phyloP scores from a whole-genome alignment of 192 early-diverging fungal genomes.

The Umbelopsis isabellina region DNA sequence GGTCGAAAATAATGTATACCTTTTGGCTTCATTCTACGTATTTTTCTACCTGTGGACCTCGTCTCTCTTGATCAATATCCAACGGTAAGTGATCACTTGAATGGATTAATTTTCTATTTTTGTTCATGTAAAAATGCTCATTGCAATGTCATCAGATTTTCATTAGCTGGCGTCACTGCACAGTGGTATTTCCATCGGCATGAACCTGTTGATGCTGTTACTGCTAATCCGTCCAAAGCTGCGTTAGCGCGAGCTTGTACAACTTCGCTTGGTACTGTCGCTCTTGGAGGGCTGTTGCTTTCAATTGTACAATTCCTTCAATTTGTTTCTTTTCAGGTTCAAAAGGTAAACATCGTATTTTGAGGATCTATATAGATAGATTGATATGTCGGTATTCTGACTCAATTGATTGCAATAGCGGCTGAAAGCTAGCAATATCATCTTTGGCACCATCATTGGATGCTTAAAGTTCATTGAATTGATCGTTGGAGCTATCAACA shows the following conservation, averaged over 20 bases:
- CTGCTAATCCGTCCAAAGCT: constrained; percentile 45
- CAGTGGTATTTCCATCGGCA: constrained; percentile 78
- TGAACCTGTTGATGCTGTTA: constrained; percentile 16
- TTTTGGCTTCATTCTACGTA: constrained; percentile 57
- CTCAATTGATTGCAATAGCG: background rate
- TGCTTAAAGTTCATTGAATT: constrained; percentile 32
- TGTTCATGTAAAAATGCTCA: background rate
- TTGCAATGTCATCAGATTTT: constrained; percentile 47
- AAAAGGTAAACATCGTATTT: constrained; percentile 46
- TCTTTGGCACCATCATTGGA: constrained; percentile 2
- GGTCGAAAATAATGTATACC: constrained; percentile 52
- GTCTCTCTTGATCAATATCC: constrained; percentile 68
- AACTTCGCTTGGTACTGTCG: constrained; percentile 67
- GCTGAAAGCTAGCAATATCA: constrained; percentile 10
- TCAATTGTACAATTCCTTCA: constrained; percentile 58
- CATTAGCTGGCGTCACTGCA: constrained; percentile 69
- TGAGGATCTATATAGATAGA: background rate
- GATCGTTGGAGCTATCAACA: constrained; percentile 55
- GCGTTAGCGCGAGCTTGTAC: constrained; percentile 54
- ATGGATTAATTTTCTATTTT: background rate
- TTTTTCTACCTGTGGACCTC: constrained; percentile 81
- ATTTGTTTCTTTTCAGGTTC: constrained; percentile 45
- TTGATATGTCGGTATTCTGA: background rate
- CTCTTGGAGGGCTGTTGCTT: constrained; percentile 64
- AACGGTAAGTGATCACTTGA: constrained; percentile 47